Conservation (phyloP, 139 green algal genomes). For the Asterochloris erici region DNA sequence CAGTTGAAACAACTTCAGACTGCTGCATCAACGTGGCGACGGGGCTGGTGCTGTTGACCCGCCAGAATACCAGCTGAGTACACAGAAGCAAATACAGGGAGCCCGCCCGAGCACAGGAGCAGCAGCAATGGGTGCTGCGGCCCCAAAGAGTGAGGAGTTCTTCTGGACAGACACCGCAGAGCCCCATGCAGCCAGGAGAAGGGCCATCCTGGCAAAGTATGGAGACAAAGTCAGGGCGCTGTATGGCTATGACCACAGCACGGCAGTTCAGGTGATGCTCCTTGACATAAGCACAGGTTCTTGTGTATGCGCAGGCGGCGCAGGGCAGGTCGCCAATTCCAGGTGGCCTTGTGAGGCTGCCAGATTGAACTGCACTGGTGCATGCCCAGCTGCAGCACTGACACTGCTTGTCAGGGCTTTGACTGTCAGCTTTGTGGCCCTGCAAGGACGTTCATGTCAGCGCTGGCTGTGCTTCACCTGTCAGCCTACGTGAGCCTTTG, state of each 20-base stretch:
- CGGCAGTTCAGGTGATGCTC: conserved; percentile 38
- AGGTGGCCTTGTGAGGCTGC: not conserved
- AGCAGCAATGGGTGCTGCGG: not conserved
- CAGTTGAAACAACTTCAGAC: no score
- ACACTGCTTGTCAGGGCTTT: not conserved
- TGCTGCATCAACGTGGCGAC: no score
- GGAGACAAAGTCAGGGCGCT: conserved; percentile 56
- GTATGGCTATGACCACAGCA: conserved; percentile 59
- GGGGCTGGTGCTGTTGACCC: no score
- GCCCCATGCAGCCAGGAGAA: conserved; percentile 52
- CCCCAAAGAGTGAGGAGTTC: conserved; percentile 22
- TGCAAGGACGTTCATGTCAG: not conserved
- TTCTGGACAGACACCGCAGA: conserved; percentile 44
- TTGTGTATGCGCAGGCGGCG: not conserved
- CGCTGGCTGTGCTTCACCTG: not conserved
- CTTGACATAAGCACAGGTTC: not conserved
- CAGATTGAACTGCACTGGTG: not conserved
- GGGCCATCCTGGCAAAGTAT: conserved; percentile 58
- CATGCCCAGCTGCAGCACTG: not conserved
- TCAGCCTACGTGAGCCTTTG: no score
- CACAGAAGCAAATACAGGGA: no score
- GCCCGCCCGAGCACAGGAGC: not conserved
- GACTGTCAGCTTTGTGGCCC: not conserved
- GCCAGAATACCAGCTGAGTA: no score
- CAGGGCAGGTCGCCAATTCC: not conserved